These are phyloP conservation scores for Crotalaria pallida DNA, from an alignment of 306 rosid species.

Conservation along the genomic window DNA sequence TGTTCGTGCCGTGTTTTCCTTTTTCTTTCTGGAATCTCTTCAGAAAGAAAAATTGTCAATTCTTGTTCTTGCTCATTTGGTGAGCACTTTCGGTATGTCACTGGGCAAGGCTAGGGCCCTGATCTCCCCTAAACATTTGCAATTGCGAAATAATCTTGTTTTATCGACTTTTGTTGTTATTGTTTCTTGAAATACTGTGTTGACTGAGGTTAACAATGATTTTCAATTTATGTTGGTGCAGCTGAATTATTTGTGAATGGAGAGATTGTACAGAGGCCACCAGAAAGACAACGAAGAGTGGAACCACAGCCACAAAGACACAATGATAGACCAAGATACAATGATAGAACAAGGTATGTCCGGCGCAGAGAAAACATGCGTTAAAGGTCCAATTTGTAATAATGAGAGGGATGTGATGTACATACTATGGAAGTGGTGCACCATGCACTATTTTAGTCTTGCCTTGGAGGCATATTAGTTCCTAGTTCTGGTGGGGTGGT, in stretches of 20 bases:
- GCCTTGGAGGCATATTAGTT: not conserved
- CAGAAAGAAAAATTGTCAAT: not conserved
- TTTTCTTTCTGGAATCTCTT: not conserved
- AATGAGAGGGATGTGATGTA: conserved; percentile 16
- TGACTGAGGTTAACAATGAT: not conserved
- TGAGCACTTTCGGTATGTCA: not conserved
- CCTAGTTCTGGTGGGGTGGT: not conserved
- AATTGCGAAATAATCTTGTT: not conserved
- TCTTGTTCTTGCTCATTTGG: not conserved
- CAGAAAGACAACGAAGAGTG: conserved; percentile 94
- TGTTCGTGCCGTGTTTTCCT: not conserved
- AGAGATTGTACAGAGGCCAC: conserved; percentile 88
- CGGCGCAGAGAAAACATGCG: conserved; percentile 63
- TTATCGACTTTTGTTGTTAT: not conserved
- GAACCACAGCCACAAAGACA: conserved; percentile 89
- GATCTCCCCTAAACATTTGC: not conserved
- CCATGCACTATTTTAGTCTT: conserved; percentile 21
- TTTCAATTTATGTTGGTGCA: conserved; percentile 33
- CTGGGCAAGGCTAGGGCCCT: not conserved
- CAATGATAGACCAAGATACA: conserved; percentile 87
- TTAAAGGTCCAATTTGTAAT: conserved; percentile 22
- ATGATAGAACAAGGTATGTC: conserved; percentile 75
- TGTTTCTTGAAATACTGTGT: not conserved
- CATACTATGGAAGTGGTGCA: conserved; percentile 13
- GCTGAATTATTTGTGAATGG: conserved; percentile 92